Base-by-base conservation (phyloP, 257 asterid species). In the Nyctanthes arbortristis region DNA sequence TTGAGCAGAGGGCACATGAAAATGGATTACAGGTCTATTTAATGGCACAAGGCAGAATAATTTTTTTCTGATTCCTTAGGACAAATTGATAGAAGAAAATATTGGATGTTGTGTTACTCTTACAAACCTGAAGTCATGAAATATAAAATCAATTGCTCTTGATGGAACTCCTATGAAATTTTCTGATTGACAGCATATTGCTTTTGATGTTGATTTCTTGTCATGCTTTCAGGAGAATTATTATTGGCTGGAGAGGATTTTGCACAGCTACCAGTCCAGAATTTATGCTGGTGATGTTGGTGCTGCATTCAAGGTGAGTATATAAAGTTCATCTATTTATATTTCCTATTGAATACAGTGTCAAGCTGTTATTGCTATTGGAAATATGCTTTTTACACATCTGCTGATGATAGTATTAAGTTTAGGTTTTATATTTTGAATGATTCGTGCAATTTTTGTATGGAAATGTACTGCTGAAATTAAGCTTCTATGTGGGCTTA, bases 1-100 rank as follows among this genome's bases (percentile, higher is more conserved):
- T 90, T 68, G 98, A 90, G 73, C 96, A 92, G 80, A 86, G 98
- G 82, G 90, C 97, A 68, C 95, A 92, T 81, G 98, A 92, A 80
- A 92, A 88, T 81, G 98, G 97, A 69, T 80, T 90, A 37, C 98
- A 92, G 97, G 97, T 92, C 30, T 69, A 61, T 37, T 73, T 67
- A 29, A 45, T 67, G 58, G 61, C 31, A 80, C 24, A 67, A 65
- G 47, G 52, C 62, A 54, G 52, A 20, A 67, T 71, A 57, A 32
- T 60, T 25, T 20, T 40, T 30, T 60, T 66, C 30, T 57, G 57
- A 63, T 66, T 73, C 24, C 5, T 58, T 52, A 60, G 73, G 33
- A 36, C 49, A 70, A 62, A 72, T 57, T 67, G 67, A 39, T 63
- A 63, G 24, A 45, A 63, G 70, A 35, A 56, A 64, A 16, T 70